A percentile compares a stretch with the other conserved stretches of the same genome.
These are phyloP conservation scores for Chiua sp. DNA, from an alignment of 1,284 basidiomycete genomes.

Conservation along the genomic window DNA sequence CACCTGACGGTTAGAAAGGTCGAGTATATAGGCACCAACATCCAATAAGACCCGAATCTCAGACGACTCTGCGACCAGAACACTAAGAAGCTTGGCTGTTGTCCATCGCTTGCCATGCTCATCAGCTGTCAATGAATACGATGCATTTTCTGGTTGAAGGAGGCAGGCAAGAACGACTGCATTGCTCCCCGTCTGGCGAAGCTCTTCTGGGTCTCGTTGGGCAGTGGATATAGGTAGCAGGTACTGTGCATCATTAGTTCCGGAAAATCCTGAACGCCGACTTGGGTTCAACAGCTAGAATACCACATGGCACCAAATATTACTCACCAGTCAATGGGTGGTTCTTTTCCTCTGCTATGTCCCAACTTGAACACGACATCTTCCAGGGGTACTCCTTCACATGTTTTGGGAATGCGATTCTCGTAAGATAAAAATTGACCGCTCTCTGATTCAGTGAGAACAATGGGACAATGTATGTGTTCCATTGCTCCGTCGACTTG, in stretches of 20 bases:
- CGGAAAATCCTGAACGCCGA: constrained; percentile 17
- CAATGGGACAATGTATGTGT: constrained; percentile 33
- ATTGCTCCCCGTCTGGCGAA: constrained; percentile 20
- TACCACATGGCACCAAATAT: too few species aligned
- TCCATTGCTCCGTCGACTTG: constrained; percentile 42
- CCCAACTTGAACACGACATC: constrained; percentile 54
- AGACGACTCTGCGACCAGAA: constrained; percentile 25
- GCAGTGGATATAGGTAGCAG: constrained; percentile 15
- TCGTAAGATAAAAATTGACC: constrained; percentile 54
- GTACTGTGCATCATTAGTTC: constrained; percentile 20
- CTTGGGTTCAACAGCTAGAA: neutral
- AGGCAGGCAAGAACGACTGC: constrained; percentile 50
- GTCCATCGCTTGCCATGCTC: constrained; percentile 34
- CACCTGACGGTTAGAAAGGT: constrained; percentile 50
- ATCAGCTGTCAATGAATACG: too few species aligned
- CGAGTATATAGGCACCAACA: constrained; percentile 64
- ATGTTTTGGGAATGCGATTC: constrained; percentile 9
- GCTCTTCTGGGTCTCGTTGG: constrained; percentile 9
- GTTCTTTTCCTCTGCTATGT: constrained; percentile 43
- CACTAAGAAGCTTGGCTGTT: too few species aligned
- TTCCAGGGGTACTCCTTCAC: constrained; percentile 52
- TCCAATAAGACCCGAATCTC: constrained; percentile 53
- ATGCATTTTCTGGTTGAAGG: constrained; percentile 47
- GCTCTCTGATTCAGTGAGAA: constrained; percentile 44
- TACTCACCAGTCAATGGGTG: constrained; percentile 11